Conservation (phyloP, 2,329 filamentous ascomycete genomes). For the Aspergillus udagawae region DNA sequence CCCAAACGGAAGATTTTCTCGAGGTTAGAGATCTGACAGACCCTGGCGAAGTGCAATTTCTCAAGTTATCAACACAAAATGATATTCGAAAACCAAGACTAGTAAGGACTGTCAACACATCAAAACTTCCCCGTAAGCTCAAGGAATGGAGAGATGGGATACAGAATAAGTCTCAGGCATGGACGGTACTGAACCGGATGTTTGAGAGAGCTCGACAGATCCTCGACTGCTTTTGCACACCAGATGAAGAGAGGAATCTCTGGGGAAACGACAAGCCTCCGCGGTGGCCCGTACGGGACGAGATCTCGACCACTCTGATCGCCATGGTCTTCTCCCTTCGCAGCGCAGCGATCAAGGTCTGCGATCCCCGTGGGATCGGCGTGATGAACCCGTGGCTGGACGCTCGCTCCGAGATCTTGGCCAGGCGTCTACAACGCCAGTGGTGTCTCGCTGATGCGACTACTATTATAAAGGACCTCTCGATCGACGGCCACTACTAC, state of each 20-base stretch:
- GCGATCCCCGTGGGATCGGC: not conserved
- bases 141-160: not conserved
- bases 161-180: not conserved
- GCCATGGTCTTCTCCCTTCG: conserved; percentile 8
- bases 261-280: conserved; percentile 4
- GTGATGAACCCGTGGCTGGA: not conserved
- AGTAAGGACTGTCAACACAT: conserved; percentile 2
- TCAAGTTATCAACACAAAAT: no score
- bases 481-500: conserved; percentile 15
- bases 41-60: no score
- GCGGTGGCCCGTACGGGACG: conserved; percentile 11
- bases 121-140: not conserved
- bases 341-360: conserved; percentile 2
- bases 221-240: conserved; percentile 8
- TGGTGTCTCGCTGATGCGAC: conserved; percentile 12
- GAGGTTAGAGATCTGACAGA: not conserved
- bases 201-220: conserved; percentile 5
- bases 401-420: conserved; percentile 8
- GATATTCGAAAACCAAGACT: no score
- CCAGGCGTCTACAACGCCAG: conserved; percentile 4
- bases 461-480: conserved; percentile 8
- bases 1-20: conserved; percentile 9
- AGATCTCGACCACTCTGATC: conserved; percentile 11
- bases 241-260: not conserved
- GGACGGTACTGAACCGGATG: not conserved